These are phyloP conservation scores for Erysimum cheiri DNA, from an alignment of 441 rosid species.

Conservation along the genomic window DNA sequence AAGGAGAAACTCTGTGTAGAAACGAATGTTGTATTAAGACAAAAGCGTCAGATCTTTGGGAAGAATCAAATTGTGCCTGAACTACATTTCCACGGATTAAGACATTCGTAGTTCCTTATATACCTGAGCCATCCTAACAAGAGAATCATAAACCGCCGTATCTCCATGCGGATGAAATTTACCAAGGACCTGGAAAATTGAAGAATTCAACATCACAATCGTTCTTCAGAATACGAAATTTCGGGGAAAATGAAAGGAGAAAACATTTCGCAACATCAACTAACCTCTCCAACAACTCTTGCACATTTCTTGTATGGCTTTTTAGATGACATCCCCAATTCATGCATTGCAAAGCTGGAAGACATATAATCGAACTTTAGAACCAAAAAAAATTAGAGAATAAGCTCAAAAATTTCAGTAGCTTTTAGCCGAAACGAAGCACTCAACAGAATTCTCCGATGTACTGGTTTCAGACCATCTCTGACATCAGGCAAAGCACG, in stretches of 20 bases:
- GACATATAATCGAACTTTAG: constrained; percentile 15
- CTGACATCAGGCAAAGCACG: constrained; percentile 93
- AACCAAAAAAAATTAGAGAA: not conserved
- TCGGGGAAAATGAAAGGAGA: not conserved
- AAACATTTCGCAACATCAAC: not conserved
- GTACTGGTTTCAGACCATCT: constrained; percentile 95
- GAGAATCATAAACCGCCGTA: constrained; percentile 88
- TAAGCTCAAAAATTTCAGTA: not conserved
- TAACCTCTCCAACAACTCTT: constrained; percentile 98
- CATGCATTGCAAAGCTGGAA: constrained; percentile 91
- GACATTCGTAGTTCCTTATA: not conserved
- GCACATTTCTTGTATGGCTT: constrained; percentile 98
- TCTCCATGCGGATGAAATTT: constrained; percentile 99
- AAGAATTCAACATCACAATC: constrained; percentile 21
- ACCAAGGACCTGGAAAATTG: constrained; percentile 75
- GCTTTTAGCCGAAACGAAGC: not conserved
- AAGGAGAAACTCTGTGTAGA: constrained; percentile 76
- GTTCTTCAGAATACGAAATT: not conserved
- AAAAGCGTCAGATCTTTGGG: not conserved
- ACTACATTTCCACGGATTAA: constrained; percentile 15
- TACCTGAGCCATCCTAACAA: constrained; percentile 99
- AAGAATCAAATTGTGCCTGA: constrained; percentile 2
- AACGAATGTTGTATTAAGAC: constrained; percentile 4
- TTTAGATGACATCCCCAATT: constrained; percentile 85
- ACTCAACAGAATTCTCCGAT: constrained; percentile 84